A percentile compares a stretch with the other conserved stretches of the same genome.
Evolutionary conservation across 1,139 yeast genomes (phyloP).

Genomic region (Pichia sp.): DNA sequence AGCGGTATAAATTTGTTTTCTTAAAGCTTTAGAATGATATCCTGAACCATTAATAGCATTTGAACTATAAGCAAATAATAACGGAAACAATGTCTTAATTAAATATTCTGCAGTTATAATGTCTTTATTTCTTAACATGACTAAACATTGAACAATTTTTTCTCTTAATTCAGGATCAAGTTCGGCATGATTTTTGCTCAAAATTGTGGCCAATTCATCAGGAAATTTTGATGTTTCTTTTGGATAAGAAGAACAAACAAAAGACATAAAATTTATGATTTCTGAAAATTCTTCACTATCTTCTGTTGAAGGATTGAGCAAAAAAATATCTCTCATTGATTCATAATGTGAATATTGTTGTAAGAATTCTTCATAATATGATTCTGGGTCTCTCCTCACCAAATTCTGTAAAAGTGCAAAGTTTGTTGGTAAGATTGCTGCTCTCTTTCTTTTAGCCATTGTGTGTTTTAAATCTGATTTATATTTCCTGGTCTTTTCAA

Average conservation of each 20-base stretch:
- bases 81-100: conserved; percentile 83
- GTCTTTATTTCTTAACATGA: conserved; percentile 84
- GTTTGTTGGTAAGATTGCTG: conserved; percentile 86
- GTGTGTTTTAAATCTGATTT: neutral
- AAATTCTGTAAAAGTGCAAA: conserved; percentile 86
- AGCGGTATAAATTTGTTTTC: conserved; percentile 77
- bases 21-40: conserved; percentile 77
- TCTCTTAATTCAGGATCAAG: conserved; percentile 83
- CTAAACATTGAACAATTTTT: conserved; percentile 81
- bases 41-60: conserved; percentile 38
- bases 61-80: conserved; percentile 52
- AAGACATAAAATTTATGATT: conserved; percentile 82
- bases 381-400: conserved; percentile 87
- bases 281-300: conserved; percentile 75
- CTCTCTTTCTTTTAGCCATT: conserved; percentile 87
- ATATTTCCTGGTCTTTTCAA: too few relatives aligned
- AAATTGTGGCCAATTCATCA: conserved; percentile 61
- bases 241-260: conserved; percentile 86
- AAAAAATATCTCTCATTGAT: conserved; percentile 79
- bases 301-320: conserved; percentile 57
- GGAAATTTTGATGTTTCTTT: conserved; percentile 84
- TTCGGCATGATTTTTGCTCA: conserved; percentile 70
- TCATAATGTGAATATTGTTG: conserved; percentile 92
- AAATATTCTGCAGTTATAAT: conserved; percentile 74
- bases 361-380: conserved; percentile 87